Conservation (phyloP, 108 stramenopile genomes). For the Mayamaea pseudoterrestris region DNA sequence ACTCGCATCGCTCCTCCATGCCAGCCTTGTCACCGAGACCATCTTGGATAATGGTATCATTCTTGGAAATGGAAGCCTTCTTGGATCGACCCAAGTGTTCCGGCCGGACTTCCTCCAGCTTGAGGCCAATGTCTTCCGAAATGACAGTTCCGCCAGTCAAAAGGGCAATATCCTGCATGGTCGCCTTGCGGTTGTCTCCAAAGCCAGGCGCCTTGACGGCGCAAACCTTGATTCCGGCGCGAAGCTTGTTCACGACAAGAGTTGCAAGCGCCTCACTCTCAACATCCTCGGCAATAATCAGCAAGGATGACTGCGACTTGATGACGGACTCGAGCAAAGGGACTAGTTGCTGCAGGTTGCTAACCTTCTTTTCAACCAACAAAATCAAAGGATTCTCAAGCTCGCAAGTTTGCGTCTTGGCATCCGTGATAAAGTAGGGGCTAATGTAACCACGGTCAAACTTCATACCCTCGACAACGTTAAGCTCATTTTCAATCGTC, state of each 20-base stretch:
- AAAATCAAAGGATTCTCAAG: constrained; percentile 95
- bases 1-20: constrained; percentile 91
- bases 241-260: constrained; percentile 99
- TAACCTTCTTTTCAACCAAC: constrained; percentile 98
- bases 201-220: constrained; percentile 99
- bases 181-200: constrained; percentile 99
- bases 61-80: constrained; percentile 92
- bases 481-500: constrained; percentile 97
- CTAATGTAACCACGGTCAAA: constrained; percentile 99
- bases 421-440: constrained; percentile 98
- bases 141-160: constrained; percentile 97
- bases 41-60: constrained; percentile 95
- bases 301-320: constrained; percentile 83
- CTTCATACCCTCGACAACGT: constrained; percentile 99
- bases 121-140: constrained; percentile 96
- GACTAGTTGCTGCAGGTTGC: constrained; percentile 89
- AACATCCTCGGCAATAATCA: constrained; percentile 99
- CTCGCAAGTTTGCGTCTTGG: constrained; percentile 94
- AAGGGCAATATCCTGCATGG: constrained; percentile 98
- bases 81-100: constrained; percentile 90
- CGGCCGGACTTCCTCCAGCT: constrained; percentile 86
- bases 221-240: constrained; percentile 98
- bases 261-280: constrained; percentile 98
- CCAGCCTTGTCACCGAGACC: constrained; percentile 81
- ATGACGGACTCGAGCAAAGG: constrained; percentile 91